phyloP scores from a whole-genome alignment of 164 flowering plant genomes.

The Akebia trifoliata region DNA sequence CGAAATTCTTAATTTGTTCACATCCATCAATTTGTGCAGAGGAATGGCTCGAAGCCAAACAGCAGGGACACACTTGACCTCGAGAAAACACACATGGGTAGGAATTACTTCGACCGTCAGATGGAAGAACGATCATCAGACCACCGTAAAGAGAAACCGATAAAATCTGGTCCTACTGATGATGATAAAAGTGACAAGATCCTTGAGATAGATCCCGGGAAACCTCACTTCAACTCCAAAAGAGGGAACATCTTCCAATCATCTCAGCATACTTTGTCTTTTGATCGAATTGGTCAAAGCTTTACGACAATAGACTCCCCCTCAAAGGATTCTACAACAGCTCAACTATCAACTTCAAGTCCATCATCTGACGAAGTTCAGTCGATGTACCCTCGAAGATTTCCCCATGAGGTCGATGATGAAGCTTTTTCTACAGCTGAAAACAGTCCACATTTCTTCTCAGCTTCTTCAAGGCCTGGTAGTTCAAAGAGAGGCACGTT shows the following conservation, averaged over 20 bases:
- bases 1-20: neutral
- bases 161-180: conserved; percentile 22
- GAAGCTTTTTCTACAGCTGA: conserved; percentile 31
- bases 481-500: conserved; percentile 38
- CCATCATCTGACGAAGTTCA: conserved; percentile 34
- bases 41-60: conserved; percentile 39
- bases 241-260: conserved; percentile 14
- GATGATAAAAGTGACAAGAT: conserved; percentile 64
- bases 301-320: conserved; percentile 35
- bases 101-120: conserved; percentile 54
- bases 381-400: conserved; percentile 31
- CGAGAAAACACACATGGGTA: conserved; percentile 18
- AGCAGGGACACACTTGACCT: conserved; percentile 18
- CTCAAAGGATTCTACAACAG: conserved; percentile 37
- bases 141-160: conserved; percentile 14
- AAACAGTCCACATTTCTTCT: conserved; percentile 53
- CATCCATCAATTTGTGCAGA: conserved; percentile 30
- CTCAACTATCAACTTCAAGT: conserved; percentile 33
- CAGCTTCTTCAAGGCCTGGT: conserved; percentile 46
- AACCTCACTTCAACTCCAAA: conserved; percentile 41
- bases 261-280: conserved; percentile 22
- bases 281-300: conserved; percentile 31
- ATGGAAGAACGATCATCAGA: conserved; percentile 38
- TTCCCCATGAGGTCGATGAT: conserved; percentile 28
- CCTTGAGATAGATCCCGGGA: conserved; percentile 75